These are phyloP conservation scores for Clonostachys byssicola DNA, from an alignment of 2,329 filamentous ascomycete genomes.

Conservation along the genomic window DNA sequence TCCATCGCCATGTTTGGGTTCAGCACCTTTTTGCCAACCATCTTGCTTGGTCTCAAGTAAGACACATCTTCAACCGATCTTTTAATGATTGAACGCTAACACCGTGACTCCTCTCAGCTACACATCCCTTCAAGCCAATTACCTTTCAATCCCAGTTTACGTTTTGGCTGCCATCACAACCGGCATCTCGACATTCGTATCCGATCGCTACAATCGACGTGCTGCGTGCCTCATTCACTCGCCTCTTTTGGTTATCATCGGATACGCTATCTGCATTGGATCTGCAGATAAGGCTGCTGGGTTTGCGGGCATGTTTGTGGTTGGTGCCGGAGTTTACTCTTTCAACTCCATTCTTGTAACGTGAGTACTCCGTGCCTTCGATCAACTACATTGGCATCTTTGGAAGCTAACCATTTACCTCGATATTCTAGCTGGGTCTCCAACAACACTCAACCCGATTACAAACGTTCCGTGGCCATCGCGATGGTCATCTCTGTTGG, in stretches of 20 bases:
- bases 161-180: constrained; percentile 17
- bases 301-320: constrained; percentile 25
- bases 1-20: constrained; percentile 23
- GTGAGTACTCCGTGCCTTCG: constrained; percentile 3
- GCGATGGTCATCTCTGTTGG: constrained; percentile 20
- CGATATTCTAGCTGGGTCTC: constrained; percentile 15
- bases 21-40: constrained; percentile 18
- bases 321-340: constrained; percentile 6
- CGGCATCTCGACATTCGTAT: constrained; percentile 13
- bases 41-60: neutral
- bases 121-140: constrained; percentile 15
- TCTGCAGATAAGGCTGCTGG: constrained; percentile 17
- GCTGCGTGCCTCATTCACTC: constrained; percentile 18
- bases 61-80: neutral
- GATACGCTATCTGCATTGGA: constrained; percentile 23
- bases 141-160: constrained; percentile 28
- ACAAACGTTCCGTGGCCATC: constrained; percentile 21
- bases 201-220: constrained; percentile 21
- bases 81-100: neutral
- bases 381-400: neutral
- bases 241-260: constrained; percentile 18
- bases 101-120: neutral
- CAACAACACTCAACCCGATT: constrained; percentile 23
- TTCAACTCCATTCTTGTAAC: constrained; percentile 9
- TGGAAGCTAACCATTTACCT: constrained; percentile 2